Evolutionary conservation across 805 yeast species (phyloP).

Genomic region (Candida montana): DNA sequence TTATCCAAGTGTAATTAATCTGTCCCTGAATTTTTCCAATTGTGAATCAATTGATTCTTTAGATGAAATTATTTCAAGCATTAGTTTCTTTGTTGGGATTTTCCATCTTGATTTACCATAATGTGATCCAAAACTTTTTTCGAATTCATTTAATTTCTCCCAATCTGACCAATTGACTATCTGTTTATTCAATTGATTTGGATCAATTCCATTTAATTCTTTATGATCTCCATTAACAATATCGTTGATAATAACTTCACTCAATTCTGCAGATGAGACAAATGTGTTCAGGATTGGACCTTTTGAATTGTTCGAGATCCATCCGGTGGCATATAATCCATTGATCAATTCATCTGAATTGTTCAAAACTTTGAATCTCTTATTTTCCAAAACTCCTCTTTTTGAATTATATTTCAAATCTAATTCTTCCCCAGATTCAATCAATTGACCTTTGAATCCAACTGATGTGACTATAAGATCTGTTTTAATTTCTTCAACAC

Average conservation of each 20-base stretch:
- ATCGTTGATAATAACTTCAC: slow-evolving; percentile 59
- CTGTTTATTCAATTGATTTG: slow-evolving; percentile 17
- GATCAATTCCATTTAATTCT: slow-evolving; percentile 29
- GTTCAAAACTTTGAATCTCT: slow-evolving; percentile 38
- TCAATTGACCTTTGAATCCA: slow-evolving; percentile 71
- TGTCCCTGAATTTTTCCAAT: not conserved
- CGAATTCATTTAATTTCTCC: slow-evolving; percentile 51
- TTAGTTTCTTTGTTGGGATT: slow-evolving; percentile 39
- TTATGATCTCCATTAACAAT: slow-evolving; percentile 24
- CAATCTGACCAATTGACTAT: slow-evolving; percentile 63
- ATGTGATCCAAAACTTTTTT: slow-evolving; percentile 41
- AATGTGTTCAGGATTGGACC: slow-evolving; percentile 92
- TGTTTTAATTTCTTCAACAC: slow-evolving; percentile 31
- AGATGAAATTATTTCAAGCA: slow-evolving; percentile 36
- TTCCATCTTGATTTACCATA: slow-evolving; percentile 56
- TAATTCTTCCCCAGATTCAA: slow-evolving; percentile 34
- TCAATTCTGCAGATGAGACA: slow-evolving; percentile 75
- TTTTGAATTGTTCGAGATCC: slow-evolving; percentile 82
- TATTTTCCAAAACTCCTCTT: slow-evolving; percentile 42
- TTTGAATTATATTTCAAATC: slow-evolving; percentile 42
- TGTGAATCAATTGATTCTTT: slow-evolving; percentile 1
- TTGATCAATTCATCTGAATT: slow-evolving; percentile 21
- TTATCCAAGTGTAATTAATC: not conserved
- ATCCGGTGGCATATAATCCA: slow-evolving; percentile 78
- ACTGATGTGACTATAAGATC: slow-evolving; percentile 76